These are phyloP conservation scores for Spinacia oleracea DNA, from an alignment of 179 eudicot genomes.

Conservation along the genomic window DNA sequence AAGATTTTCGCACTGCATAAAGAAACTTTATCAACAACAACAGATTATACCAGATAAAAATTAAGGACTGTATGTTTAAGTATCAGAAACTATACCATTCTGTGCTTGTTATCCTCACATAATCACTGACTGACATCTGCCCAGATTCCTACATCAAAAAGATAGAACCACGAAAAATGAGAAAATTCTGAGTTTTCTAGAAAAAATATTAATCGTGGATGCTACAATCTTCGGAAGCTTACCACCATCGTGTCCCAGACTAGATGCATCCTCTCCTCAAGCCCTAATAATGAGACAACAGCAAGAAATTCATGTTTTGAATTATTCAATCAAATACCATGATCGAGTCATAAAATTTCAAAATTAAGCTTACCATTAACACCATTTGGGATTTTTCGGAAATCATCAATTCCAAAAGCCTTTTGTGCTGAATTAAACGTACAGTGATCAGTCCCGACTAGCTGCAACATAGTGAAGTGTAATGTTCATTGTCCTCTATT, in stretches of 20 bases:
- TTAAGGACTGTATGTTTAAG: background rate
- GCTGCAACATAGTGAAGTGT: constrained; percentile 44
- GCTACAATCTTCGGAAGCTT: constrained; percentile 29
- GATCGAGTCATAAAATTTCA: background rate
- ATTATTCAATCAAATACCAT: background rate
- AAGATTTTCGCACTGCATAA: constrained; percentile 73
- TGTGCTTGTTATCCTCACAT: constrained; percentile 86
- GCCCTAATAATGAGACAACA: constrained; percentile 43
- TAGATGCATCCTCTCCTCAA: constrained; percentile 95
- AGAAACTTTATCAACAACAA: background rate
- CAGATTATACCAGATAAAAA: constrained; percentile 1
- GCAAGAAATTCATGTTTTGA: constrained; percentile 5
- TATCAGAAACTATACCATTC: constrained; percentile 56
- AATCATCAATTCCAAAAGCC: constrained; percentile 79
- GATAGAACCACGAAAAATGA: background rate
- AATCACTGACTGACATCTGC: constrained; percentile 78
- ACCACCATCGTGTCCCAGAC: constrained; percentile 98
- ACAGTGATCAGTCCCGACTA: constrained; percentile 99
- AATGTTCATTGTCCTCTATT: background rate
- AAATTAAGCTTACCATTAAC: constrained; percentile 65
- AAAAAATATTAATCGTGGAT: background rate
- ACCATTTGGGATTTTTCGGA: constrained; percentile 93
- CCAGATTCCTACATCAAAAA: constrained; percentile 64
- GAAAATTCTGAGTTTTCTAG: background rate
- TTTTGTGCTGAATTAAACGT: constrained; percentile 84